phyloP scores from a whole-genome alignment of 1,139 yeast species.

The Lodderomyces pseudojiufengensis region DNA sequence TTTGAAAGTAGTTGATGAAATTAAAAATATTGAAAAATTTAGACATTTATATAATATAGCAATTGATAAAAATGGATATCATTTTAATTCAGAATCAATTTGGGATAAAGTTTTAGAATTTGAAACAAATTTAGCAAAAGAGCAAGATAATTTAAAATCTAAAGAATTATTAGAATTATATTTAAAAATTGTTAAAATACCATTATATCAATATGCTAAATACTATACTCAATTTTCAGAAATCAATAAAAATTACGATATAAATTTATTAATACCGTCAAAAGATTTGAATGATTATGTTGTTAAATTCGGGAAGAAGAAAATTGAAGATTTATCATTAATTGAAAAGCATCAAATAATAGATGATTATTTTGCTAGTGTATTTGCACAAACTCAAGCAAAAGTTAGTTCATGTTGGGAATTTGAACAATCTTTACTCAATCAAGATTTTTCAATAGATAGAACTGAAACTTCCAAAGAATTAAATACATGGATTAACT shows the following conservation, averaged over 20 bases:
- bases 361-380: constrained; percentile 38
- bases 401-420: constrained; percentile 58
- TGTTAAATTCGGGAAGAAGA: constrained; percentile 20
- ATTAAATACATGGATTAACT: constrained; percentile 46
- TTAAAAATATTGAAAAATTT: constrained; percentile 18
- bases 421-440: constrained; percentile 50
- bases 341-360: constrained; percentile 36
- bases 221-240: constrained; percentile 52
- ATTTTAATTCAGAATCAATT: constrained; percentile 57
- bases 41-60: constrained; percentile 40
- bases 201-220: constrained; percentile 67
- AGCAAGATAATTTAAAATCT: too few relatives aligned
- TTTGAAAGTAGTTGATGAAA: constrained; percentile 28
- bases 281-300: constrained; percentile 20
- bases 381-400: constrained; percentile 46
- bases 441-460: constrained; percentile 40
- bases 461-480: constrained; percentile 28
- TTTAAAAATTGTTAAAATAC: constrained; percentile 44
- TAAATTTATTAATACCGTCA: constrained; percentile 29
- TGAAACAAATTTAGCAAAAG: constrained; percentile 21
- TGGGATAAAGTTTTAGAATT: constrained; percentile 65
- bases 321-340: constrained; percentile 22
- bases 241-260: constrained; percentile 32
- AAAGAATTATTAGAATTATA: constrained; percentile 33
- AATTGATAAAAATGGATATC: constrained; percentile 42